A percentile compares a stretch with the other conserved stretches of the same genome.
Conservation (phyloP, 306 rosid species). For the Fagus crenata region DNA sequence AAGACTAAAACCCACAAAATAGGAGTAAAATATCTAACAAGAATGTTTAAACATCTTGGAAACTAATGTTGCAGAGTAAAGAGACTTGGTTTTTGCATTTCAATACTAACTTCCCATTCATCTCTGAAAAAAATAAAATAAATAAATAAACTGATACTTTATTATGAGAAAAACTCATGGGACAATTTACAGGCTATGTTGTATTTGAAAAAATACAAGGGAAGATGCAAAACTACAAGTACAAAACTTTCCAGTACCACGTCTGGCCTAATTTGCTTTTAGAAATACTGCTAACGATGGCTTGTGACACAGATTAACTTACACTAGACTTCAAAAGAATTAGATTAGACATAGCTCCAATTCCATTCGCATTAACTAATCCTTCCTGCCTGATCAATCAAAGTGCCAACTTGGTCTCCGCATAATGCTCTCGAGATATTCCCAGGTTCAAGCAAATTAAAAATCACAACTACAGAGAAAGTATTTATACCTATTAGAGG, state of each 20-base stretch:
- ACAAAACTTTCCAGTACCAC: no score
- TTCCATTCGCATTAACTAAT: conserved; percentile 24
- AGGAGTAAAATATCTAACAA: no score
- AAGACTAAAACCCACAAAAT: no score
- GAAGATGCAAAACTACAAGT: background rate
- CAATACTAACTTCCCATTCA: no score
- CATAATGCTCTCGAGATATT: conserved; percentile 67
- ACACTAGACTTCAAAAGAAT: background rate
- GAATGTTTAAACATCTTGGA: no score
- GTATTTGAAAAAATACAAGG: background rate
- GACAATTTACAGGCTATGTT: background rate
- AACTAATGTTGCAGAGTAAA: no score
- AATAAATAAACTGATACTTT: background rate
- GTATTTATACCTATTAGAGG: conserved; percentile 22
- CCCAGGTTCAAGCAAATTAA: conserved; percentile 63
- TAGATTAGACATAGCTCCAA: background rate
- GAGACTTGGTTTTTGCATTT: no score
- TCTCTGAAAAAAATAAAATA: no score
- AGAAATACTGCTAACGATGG: no score
- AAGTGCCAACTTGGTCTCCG: conserved; percentile 65
- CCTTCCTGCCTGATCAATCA: conserved; percentile 59
- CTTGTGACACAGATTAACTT: background rate
- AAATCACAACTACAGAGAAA: conserved; percentile 50
- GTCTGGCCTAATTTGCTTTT: no score
- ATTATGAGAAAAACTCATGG: background rate